Evolutionary conservation across 2,329 filamentous ascomycete species (phyloP), one percentile per base, ranked within the genome.

Genomic region (Xylogone sp.): DNA sequence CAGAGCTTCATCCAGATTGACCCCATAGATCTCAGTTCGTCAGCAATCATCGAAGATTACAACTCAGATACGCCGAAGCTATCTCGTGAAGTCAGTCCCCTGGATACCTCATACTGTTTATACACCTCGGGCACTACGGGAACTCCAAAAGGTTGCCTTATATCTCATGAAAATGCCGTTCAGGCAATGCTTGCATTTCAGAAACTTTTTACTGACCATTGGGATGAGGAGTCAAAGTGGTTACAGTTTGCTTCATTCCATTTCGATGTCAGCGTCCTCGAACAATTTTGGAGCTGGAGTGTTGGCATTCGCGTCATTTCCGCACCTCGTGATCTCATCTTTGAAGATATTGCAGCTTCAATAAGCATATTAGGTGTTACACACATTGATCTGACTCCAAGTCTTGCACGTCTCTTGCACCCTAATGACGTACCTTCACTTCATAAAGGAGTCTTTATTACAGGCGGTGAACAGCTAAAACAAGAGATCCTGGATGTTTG

Each of bases 211-310:
- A 69, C 71, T 4, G 83, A 79, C 0, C 87, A 90, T 60, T 96
- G 90, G 88, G 78, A 87, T 42, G 62, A 75, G 0, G 65, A 79
- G 0, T 95, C 91, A 0, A 82, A 87, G 52, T 97, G 90, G 86
- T 75, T 97, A 1, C 93, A 97, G 64, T 97, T 97, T 64, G 93
- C 93, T 1, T 92, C 90, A 0, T 90, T 96, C 51, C 93, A 96
- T 67, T 97, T 97, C 55, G 93, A 97, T 61, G 92, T 97, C 3
- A 94, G 89, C 1, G 88, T 97, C 0, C 76, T 97, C 0, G 92
- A 97, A 64, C 92, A 96, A 62, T 97, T 93, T 66, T 97, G 90
- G 90, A 94, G 86, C 52, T 97, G 92, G 92, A 90, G 87, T 22
- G 88, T 94, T 1, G 91, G 91, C 1, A 91, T 97, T 21, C 86